Evolutionary conservation across 2,329 filamentous ascomycete species (phyloP), one percentile per base, ranked within the genome.

Genomic region (Arthrinium puccinioides): DNA sequence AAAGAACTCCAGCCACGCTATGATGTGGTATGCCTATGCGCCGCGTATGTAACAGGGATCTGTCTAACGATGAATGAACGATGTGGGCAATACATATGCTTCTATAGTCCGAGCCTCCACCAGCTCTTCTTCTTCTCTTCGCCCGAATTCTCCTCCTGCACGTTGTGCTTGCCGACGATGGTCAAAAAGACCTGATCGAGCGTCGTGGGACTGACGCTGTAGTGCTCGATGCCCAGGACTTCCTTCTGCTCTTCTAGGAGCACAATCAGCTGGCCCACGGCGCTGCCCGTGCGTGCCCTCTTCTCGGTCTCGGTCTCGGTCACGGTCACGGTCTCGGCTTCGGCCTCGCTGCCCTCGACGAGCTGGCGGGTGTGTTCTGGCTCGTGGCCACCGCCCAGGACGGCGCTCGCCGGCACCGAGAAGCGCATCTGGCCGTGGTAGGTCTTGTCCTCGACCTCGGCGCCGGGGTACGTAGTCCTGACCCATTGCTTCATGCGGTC

Each of bases 391-490:
- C 44, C 28, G n/a, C 36, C 53, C 19, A 46, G 47, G 24, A 69
- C 55, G 29, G 64, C 61, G 28, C 52, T 56, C 6, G 69, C 73
- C 9, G 82, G 79, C 1, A 94, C 76, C 11, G 79, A 83, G 60
- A 95, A 95, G n/a, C 87, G 74, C 50, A 94, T 68, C 57, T 95
- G 88, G 0, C 89, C 88, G 53, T 94, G 87, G 60, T 83, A 94
- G 28, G 75, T 84, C 59, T 83, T 80, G 30, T 75, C 70, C 56
- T 87, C 87, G 21, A 92, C 68, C 11, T 71, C 67, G 0, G 84
- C 86, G 2, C 72, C 73, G 0, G 76, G 72, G 32, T 94, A 79
- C 2, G 62, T 70, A 1, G 52, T 44, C 9, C 56, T 41, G 9
- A 94, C 74, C 84, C 87, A 94, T 0, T 54, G 39, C 29, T 77